Evolutionary conservation across 306 rosid species (phyloP).

Genomic region (Citrullus colocynthis): DNA sequence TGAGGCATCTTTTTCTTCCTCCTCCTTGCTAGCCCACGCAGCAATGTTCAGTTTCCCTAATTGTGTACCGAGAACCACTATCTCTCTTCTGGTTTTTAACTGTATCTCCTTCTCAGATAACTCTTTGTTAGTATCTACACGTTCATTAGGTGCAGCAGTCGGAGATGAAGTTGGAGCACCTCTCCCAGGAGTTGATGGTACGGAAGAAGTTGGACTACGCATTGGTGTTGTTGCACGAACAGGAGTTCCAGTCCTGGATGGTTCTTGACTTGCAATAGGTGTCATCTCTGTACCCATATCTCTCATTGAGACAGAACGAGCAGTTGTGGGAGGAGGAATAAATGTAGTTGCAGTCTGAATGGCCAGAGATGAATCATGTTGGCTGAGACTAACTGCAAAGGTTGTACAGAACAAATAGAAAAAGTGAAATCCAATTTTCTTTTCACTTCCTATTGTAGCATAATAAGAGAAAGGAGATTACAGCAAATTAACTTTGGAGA

Average conservation of each 20-base stretch:
- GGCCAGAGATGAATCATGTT: constrained; percentile 60
- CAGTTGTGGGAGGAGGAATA: constrained; percentile 82
- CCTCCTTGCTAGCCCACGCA: constrained; percentile 98
- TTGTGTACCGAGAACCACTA: constrained; percentile 83
- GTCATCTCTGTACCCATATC: constrained; percentile 99
- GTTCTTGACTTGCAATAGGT: constrained; percentile 96
- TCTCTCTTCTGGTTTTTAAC: constrained; percentile 83
- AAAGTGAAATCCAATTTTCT: neutral
- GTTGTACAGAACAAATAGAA: neutral
- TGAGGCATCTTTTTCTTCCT: constrained; percentile 81
- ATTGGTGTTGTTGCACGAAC: constrained; percentile 87
- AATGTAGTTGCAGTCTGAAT: constrained; percentile 62
- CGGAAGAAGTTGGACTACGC: constrained; percentile 80
- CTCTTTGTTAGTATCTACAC: constrained; percentile 27
- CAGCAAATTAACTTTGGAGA: too few species aligned
- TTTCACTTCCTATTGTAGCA: too few species aligned
- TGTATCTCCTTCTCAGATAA: constrained; percentile 88
- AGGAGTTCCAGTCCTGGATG: constrained; percentile 93
- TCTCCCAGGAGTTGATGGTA: constrained; percentile 72
- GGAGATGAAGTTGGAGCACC: constrained; percentile 25
- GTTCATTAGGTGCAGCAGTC: constrained; percentile 16
- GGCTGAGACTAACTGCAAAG: constrained; percentile 68
- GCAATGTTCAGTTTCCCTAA: constrained; percentile 90
- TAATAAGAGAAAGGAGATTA: too few species aligned
- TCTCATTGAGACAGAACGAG: constrained; percentile 96